Percentiles rank a stretch among this genome's conserved stretches.
These are phyloP conservation scores for Phytopythium chamaehyphon DNA, from an alignment of 352 stramenopile species.

Conservation along the genomic window DNA sequence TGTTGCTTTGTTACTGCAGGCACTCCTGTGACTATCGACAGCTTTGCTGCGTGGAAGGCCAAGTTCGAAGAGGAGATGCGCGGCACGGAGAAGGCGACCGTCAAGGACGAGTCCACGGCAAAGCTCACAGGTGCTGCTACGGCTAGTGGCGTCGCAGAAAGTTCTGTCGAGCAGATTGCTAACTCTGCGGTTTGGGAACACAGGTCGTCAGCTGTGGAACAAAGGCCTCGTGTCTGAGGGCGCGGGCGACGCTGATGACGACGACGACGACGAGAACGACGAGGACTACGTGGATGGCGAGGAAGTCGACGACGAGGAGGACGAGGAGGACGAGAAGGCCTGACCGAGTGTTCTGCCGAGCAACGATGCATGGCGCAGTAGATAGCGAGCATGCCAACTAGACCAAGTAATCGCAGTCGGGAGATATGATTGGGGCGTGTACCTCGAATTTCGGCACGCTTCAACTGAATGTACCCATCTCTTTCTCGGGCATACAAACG, in stretches of 20 bases:
- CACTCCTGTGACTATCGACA: slow-evolving; percentile 77
- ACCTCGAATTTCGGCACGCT: slow-evolving; percentile 6
- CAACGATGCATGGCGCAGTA: slow-evolving; percentile 3
- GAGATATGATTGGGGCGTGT: slow-evolving; percentile 1
- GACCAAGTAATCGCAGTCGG: background rate
- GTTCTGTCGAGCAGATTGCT: too few species aligned
- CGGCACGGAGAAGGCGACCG: slow-evolving; percentile 28
- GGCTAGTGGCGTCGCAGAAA: too few species aligned
- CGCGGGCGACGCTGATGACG: slow-evolving; percentile 33
- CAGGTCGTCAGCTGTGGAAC: slow-evolving; percentile 64
- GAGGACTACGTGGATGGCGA: slow-evolving; percentile 32
- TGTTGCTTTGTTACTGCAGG: slow-evolving; percentile 16
- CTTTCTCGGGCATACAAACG: slow-evolving; percentile 15
- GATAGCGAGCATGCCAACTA: slow-evolving; percentile 1
- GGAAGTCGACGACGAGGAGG: slow-evolving; percentile 27
- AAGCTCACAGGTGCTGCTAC: slow-evolving; percentile 62
- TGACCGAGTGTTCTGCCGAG: slow-evolving; percentile 9
- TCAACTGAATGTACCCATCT: slow-evolving; percentile 14
- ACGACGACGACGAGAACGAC: slow-evolving; percentile 37
- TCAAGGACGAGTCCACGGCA: slow-evolving; percentile 65
- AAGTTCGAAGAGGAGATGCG: slow-evolving; percentile 74
- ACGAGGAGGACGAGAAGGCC: slow-evolving; percentile 11
- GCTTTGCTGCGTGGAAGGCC: slow-evolving; percentile 65
- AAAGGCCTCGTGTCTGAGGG: slow-evolving; percentile 75
- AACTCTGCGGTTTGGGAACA: background rate